Evolutionary conservation across 345 rosid species (phyloP), one percentile per base, ranked within the genome.

Genomic region (Ceriops tagal): DNA sequence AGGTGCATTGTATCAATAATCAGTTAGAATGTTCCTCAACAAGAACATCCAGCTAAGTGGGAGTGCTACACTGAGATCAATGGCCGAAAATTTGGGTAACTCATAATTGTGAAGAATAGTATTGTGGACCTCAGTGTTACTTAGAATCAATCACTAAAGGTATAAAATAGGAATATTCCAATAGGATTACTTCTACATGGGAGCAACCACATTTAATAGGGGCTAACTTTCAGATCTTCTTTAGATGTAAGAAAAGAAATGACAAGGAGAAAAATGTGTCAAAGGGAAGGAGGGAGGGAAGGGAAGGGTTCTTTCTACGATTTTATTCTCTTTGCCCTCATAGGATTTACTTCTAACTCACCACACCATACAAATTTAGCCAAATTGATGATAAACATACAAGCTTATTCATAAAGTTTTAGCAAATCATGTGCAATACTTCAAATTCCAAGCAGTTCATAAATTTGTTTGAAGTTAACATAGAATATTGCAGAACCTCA

Each of bases 401-500:
- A 13, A 13, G 16, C 49, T 13, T 4, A 43, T 43, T 43, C 49
- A 43, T 13, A 32, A 35, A 75, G 46, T 53, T 46, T 61, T 43
- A 71, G 64, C 5, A 32, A 56, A 55, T 31, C 60, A 66, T 20
- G n/a, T 47, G 59, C 9, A 49, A 69, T 27, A 67, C 55, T 31
- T 55, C 39, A 61, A 20, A 65, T 53, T 66, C 32, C 59, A 65
- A 51, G 52, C 43, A 56, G 31, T 21, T 63, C 58, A 28, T 34
- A 34, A 34, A 8, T 34, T 34, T 34, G 37, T 34, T 34, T 34
- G 2, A 2, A 70, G 35, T 21, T 34, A 21, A 53, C n/a, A 9
- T 15, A 31, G 55, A 71, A 68, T 69, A 22, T 68, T 64, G 74
- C 59, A 71, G 35, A 81, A 93, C 97, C 98, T 91, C 87, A 75